phyloP scores from a whole-genome alignment of 176 grass and related monocot species.

The Triticum aestivum region DNA sequence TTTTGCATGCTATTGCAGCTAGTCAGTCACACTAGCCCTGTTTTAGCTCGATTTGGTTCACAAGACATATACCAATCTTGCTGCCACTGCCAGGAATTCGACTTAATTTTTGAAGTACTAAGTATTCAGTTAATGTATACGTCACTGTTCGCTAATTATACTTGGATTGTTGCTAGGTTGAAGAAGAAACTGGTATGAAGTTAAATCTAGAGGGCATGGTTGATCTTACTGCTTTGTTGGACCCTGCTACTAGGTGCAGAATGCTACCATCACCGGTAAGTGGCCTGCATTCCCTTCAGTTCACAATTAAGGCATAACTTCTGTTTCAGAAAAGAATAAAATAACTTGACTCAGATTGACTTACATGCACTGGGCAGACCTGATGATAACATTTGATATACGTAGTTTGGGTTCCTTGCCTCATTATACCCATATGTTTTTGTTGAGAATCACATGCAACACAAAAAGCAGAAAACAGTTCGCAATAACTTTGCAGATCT shows the following conservation, averaged over 20 bases:
- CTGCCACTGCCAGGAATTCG: background rate
- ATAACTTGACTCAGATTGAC: background rate
- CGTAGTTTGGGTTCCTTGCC: too few species aligned
- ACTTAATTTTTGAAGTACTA: background rate
- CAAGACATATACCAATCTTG: background rate
- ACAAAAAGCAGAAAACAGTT: background rate
- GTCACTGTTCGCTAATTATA: background rate
- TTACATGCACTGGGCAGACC: too few species aligned
- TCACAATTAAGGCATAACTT: background rate
- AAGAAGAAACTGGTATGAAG: constrained; percentile 88
- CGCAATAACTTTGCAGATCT: background rate
- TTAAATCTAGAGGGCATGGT: constrained; percentile 74
- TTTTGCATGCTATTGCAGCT: background rate
- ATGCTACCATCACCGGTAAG: constrained; percentile 79
- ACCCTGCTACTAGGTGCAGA: constrained; percentile 56
- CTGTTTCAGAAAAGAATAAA: background rate
- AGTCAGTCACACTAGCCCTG: background rate
- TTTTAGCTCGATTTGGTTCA: background rate
- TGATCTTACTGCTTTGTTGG: constrained; percentile 80
- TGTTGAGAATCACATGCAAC: too few species aligned
- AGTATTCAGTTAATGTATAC: background rate
- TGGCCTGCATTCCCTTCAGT: background rate
- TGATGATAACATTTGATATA: too few species aligned
- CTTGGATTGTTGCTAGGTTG: constrained; percentile 50
- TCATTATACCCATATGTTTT: too few species aligned